Base-by-base conservation (phyloP, 2,329 filamentous ascomycete genomes). In the Phialophora chinensis region DNA sequence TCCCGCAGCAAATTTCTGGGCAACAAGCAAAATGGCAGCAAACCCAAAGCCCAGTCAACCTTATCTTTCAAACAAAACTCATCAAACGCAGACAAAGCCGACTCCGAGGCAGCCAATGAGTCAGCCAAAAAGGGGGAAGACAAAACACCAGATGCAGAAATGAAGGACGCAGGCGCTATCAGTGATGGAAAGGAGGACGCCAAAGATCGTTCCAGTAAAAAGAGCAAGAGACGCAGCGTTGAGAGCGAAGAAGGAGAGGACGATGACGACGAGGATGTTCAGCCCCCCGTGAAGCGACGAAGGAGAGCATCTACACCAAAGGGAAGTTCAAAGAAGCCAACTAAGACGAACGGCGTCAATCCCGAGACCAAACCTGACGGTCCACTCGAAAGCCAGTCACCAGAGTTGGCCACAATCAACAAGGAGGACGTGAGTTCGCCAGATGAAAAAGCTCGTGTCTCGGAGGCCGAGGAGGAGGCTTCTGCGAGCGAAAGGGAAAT, bases 1-100 rank as follows among this genome's bases (percentile, higher is more conserved):
- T 14, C 54, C 52, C 54, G 56, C 71, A 98, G 94, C 68, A 95
- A 94, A 77, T 97, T 97, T 81, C 96, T 97, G 76, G 87, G 87
- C 23, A 84, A 85, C 44, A 90, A 92, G 76, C 92, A 97, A 78
- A 90, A 74, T 50, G 74, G 73, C 50, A 88, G 87, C 57, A 88
- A 87, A 74, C 57, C 82, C 55, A 78, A 77, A 65, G 72, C 76
- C 33, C 74, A 74, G 59, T 73, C 72, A 20, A 75, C 69, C 7
- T 66, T 75, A 52, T 72, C 73, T 55, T 74, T 75, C 68, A 73
- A 75, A 60, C 65, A 73, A 38, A 68, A 73, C 31, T 71, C 74
- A 14, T 69, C 71, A 55, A 75, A 73, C 68, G 74, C 74, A 66
- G 27, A 73, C 78, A 59, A 70, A 69, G 33, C 54, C 27, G 33